Conservation (phyloP, 164 flowering plant species). For the Pachysandra terminalis region DNA sequence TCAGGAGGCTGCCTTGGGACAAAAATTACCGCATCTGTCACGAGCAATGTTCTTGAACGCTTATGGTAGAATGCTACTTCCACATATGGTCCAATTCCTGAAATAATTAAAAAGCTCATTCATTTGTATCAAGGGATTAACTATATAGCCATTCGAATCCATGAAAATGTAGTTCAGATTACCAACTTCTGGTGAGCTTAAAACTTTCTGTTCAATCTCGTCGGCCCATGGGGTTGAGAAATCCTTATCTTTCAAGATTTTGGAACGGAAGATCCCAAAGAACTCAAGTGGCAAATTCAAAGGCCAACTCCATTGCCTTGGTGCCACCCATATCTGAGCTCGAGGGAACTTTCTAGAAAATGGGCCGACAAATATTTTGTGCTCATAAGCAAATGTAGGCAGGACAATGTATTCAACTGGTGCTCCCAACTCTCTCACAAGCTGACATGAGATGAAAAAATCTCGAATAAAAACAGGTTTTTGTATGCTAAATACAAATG, state of each 20-base stretch:
- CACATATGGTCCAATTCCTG: slow-evolving; percentile 99
- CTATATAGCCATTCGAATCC: not conserved
- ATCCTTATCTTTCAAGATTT: slow-evolving; percentile 73
- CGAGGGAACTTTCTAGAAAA: slow-evolving; percentile 92
- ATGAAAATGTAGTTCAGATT: slow-evolving; percentile 13
- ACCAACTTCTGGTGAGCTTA: slow-evolving; percentile 99
- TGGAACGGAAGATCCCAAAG: slow-evolving; percentile 87
- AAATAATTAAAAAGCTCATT: slow-evolving; percentile 14
- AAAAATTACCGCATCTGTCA: slow-evolving; percentile 94
- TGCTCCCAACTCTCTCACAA: slow-evolving; percentile 81
- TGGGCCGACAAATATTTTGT: slow-evolving; percentile 95
- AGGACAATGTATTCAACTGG: slow-evolving; percentile 88
- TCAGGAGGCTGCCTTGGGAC: slow-evolving; percentile 92
- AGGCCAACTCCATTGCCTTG: slow-evolving; percentile 99
- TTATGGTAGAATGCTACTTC: slow-evolving; percentile 97
- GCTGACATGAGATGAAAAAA: slow-evolving; percentile 39
- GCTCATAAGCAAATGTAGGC: slow-evolving; percentile 99
- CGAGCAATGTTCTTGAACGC: slow-evolving; percentile 67
- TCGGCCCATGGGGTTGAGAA: slow-evolving; percentile 76
- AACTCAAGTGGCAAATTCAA: slow-evolving; percentile 90
- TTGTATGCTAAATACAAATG: not conserved
- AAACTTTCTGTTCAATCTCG: slow-evolving; percentile 91
- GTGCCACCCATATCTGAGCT: slow-evolving; percentile 96
- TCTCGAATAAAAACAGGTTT: not conserved
- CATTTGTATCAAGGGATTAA: not conserved